Evolutionary conservation across 768 basidiomycete genomes (phyloP), one percentile per base, ranked within the genome.

Genomic region (Amanita subjunquillea): DNA sequence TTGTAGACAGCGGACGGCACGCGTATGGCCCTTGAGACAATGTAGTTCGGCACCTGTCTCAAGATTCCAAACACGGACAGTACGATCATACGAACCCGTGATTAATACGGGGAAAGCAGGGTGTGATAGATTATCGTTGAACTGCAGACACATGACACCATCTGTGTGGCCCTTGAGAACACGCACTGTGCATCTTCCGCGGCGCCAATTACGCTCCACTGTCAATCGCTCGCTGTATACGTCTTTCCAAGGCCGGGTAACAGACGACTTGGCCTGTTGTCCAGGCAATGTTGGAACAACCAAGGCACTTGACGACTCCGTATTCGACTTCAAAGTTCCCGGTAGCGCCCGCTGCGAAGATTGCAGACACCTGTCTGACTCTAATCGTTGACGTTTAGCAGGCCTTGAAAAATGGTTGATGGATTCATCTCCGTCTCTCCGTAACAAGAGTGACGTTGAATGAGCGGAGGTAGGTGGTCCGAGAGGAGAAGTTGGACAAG

Each of bases 211-310:
- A 45, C 93, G 82, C 68, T 97, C 96, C 41, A 99, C 81, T 17
- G 85, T 83, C 66, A 98, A 82, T n/a, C 96, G 85, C 65, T 99
- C 96, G 63, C 88, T 91, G 67, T 98, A 99, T 17, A 99, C 95
- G 57, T 89, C 85, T 65, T 99, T 99, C 96, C 96, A 99, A 0
- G 95, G 96, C 41, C 93, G 82, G 13, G 91, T 94, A 55, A 78
- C 59, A 13, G 72, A 70, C 23, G 67, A 60, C 10, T 48, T 60
- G 7, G 60, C 56, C 34, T 64, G 57, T 30, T 58, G 48, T 41
- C 43, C 50, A 42, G 66, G 57, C 51, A 66, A 62, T 56, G 64
- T 59, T 51, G 65, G 56, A 45, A 65, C 62, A 25, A 67, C 64
- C 37, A 72, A 70, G 25, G 59, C 48, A 47, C 56, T 62, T 41